Base-by-base conservation (phyloP, 106 monocot genomes). In the Dendrobium officinale region DNA sequence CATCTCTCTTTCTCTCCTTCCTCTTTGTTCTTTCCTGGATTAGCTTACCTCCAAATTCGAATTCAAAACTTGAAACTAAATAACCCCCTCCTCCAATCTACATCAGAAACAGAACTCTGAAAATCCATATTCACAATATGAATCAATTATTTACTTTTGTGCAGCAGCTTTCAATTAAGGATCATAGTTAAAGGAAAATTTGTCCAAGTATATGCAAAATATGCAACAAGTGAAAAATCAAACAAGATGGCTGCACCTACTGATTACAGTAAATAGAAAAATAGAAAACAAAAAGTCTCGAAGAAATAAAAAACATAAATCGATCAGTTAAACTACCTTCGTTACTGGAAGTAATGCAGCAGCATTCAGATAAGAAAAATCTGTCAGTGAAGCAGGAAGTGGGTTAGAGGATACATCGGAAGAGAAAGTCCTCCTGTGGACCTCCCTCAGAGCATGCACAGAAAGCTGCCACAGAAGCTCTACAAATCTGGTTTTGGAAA, bases 401-500 rank as follows among this genome's bases (percentile, higher is more conserved):
- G 92, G 94, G 24, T 91, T 91, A 73, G 92, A 88, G 55, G 94
- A 87, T 19, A 89, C 91, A 81, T 95, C 98, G 73, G 87, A 82
- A 77, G 89, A 77, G 87, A 92, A 98, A 78, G 88, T 92, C 56
- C 98, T 79, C 79, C 85, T 85, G 80, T 98, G 91, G 73, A 98
- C 98, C 84, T 98, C 98, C 22, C 94, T 84, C 80, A 98, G 77
- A 75, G 94, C 94, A 84, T 94, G 98, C 49, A 95, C 98, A 82
- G 98, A 98, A 72, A 98, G 94, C 83, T 98, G 98, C 98, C 98
- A 98, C n/a, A 98, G 78, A 78, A 98, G 92, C 89, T 98, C 98
- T 64, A 98, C 92, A 87, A 98, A 98, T 88, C 98, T 98, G 92
- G 77, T 51, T 26, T 31, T 26, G 24, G 64, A 64, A 64, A 7